Percentiles rank a stretch among this genome's conserved stretches.
phyloP scores from a whole-genome alignment of 2,329 filamentous ascomycete species.

The Penicillium frequentans region DNA sequence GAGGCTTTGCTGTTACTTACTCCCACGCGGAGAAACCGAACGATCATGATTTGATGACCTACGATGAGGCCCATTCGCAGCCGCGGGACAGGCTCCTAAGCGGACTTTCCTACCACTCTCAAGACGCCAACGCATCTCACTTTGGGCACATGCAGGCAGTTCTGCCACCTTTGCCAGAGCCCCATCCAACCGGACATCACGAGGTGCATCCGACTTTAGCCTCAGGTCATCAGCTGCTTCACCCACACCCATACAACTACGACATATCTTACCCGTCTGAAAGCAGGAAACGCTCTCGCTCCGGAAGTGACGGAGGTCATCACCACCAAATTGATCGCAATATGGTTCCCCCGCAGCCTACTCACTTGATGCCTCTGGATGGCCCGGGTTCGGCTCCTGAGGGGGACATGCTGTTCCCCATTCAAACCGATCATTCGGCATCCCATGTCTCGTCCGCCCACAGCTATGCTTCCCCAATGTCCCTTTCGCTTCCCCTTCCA shows the following conservation, averaged over 20 bases:
- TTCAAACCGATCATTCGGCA: slow-evolving; percentile 31
- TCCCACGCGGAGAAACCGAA: slow-evolving; percentile 61
- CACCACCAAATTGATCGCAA: slow-evolving; percentile 22
- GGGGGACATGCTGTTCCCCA: slow-evolving; percentile 36
- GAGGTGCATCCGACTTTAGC: slow-evolving; percentile 34
- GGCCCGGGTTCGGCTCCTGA: slow-evolving; percentile 31
- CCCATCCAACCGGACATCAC: slow-evolving; percentile 32
- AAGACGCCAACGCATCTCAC: slow-evolving; percentile 32
- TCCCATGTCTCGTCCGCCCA: slow-evolving; percentile 30
- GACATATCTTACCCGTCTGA: slow-evolving; percentile 33
- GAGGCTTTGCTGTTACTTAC: slow-evolving; percentile 76
- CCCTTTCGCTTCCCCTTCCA: slow-evolving; percentile 40
- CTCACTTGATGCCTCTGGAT: slow-evolving; percentile 35
- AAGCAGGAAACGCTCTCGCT: slow-evolving; percentile 36
- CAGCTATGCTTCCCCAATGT: slow-evolving; percentile 40
- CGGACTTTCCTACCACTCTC: slow-evolving; percentile 34
- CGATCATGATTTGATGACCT: slow-evolving; percentile 63
- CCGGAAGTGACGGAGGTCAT: slow-evolving; percentile 30
- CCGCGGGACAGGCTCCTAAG: slow-evolving; percentile 36
- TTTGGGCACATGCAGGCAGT: slow-evolving; percentile 39
- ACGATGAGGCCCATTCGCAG: slow-evolving; percentile 52
- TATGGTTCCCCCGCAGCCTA: slow-evolving; percentile 25
- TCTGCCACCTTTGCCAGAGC: slow-evolving; percentile 32
- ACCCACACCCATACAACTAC: slow-evolving; percentile 38
- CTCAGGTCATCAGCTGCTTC: slow-evolving; percentile 35